Evolutionary conservation across 768 basidiomycete species (phyloP), one percentile per base, ranked within the genome.

Genomic region (Auricularia cornea): DNA sequence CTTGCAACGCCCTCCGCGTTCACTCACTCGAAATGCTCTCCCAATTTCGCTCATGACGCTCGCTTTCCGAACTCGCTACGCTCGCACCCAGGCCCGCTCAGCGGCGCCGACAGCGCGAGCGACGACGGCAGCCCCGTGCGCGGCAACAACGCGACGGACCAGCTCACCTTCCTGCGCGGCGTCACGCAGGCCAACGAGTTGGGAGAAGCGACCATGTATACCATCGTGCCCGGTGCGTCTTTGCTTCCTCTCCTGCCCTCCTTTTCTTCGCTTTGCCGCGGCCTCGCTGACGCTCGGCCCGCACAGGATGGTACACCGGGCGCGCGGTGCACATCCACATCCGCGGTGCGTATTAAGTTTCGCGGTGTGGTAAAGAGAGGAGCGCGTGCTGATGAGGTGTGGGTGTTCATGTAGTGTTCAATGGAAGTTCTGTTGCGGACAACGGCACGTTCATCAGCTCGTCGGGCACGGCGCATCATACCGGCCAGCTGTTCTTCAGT

Each of bases 251-350:
- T 38, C 3, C 35, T 10, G 8, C 16, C 35, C 35, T 38, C 16
- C 35, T 5, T 10, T 38, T 38, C 35, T 38, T n/a, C n/a, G n/a
- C n/a, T n/a, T n/a, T n/a, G n/a, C n/a, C n/a, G n/a, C n/a, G n/a
- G n/a, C n/a, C n/a, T n/a, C n/a, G n/a, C 35, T 38, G 35, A 38
- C 35, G 35, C 35, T 8, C 2, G 35, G 16, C 16, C n/a, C n/a
- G 35, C 35, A 10, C 16, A 38, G 35, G 62, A n/a, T 62, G 62
- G 62, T 62, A 62, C 30, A 38, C 51, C 11, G 62, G 62, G 5
- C 62, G 62, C 16, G 54, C 62, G 3, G 31, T 56, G 8, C 62
- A 62, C 31, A 62, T 62, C 32, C 62, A 62, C 38, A 62, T 62
- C 30, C 52, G 62, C 1, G 44, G 54, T 57, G 3, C 1, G 54